Evolutionary conservation across 371 early-diverging fungal species (phyloP), one percentile per base, ranked within the genome.

Genomic region (Rhizopus sp.): DNA sequence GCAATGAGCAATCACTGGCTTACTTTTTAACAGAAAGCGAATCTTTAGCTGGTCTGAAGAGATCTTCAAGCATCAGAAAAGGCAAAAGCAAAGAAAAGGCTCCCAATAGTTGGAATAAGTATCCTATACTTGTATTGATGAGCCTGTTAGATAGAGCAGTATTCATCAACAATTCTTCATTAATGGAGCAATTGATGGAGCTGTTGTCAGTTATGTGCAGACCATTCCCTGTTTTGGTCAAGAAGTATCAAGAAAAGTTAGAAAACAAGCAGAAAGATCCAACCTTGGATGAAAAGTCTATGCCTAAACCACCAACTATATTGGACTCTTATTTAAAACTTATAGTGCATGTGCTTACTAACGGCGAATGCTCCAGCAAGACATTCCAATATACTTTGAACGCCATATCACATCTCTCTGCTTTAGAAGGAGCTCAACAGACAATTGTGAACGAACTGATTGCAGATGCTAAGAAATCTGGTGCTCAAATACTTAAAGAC

Each of bases 371-470:
- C 66, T 89, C 96, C 7, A 91, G 89, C 64, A 91, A 89, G 58
- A 96, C 96, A 0, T 97, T 97, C 88, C 94, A 94, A 72, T 90
- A 87, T 68, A 93, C 94, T 0, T 73, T 97, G 12, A 81, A 88
- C 34, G 90, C 93, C 13, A 90, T 98, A 35, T 96, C 96, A 55
- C 88, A 93, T 50, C 75, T 98, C 13, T 88, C 93, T 3, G 72
- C 84, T 4, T 63, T 92, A 46, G 75, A 85, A 8, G 88, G 88
- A 12, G 88, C 94, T 12, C 79, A 85, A 32, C 81, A 85, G 4
- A 80, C 90, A 3, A 89, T 98, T 55, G 87, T 89, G 0, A 72
- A 81, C 13, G 94, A 94, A 77, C 72, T 97, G 3, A 72, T 86
- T 16, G 71, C 62, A 8, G 83, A 83, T 31, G 91, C 93, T 2